Conservation (phyloP, 805 yeast species). For the Saccharomycopsis sp. region DNA sequence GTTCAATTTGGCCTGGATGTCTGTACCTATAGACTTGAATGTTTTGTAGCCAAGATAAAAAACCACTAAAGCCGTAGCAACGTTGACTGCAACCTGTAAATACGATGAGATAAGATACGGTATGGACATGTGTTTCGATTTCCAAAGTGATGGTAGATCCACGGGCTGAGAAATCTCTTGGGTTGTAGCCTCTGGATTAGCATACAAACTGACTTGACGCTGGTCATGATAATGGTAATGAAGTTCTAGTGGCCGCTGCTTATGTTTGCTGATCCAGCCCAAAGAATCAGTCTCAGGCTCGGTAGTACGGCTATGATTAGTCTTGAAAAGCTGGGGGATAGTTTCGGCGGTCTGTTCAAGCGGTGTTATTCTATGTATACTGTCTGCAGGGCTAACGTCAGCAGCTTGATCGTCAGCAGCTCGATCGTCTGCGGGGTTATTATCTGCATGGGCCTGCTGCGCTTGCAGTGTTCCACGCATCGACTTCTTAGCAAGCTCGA, state of each 20-base stretch:
- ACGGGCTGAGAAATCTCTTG: background rate
- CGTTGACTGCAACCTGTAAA: constrained; percentile 49
- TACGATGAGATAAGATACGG: constrained; percentile 59
- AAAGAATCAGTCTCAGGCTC: no score
- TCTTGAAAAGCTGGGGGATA: background rate
- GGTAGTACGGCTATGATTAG: background rate
- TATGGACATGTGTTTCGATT: constrained; percentile 19
- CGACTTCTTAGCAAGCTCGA: constrained; percentile 13
- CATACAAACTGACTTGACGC: background rate
- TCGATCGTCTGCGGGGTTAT: background rate
- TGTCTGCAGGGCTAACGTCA: background rate
- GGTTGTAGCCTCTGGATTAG: no score
- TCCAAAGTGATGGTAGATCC: constrained; percentile 18
- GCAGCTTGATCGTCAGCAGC: background rate
- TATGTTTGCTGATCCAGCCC: background rate
- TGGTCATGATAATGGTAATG: constrained; percentile 8
- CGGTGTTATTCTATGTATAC: background rate
- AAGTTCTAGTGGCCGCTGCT: background rate
- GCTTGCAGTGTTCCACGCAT: constrained; percentile 2
- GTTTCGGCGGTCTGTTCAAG: background rate
- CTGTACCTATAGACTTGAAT: constrained; percentile 45
- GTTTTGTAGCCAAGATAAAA: constrained; percentile 38
- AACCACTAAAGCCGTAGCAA: constrained; percentile 39
- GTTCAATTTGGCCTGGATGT: constrained; percentile 45
- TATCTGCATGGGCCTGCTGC: background rate